Percentiles rank a stretch among this genome's conserved stretches.
phyloP scores from a whole-genome alignment of 139 green algal genomes.

The Zygnema circumcarinatum region DNA sequence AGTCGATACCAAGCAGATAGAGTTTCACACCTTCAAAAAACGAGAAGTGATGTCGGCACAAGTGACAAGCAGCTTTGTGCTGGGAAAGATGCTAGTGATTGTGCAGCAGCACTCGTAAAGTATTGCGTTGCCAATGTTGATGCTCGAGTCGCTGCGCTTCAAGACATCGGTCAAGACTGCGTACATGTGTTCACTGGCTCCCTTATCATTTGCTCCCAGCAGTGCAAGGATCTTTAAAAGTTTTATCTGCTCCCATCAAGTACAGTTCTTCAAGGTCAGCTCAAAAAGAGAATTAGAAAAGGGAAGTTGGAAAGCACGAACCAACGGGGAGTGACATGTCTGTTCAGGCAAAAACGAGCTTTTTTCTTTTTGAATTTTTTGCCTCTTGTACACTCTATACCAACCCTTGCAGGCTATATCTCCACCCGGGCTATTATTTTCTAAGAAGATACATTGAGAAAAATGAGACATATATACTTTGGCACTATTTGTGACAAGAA shows the following conservation, averaged over 20 bases:
- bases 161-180: slow-evolving; percentile 75
- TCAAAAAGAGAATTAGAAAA: no score
- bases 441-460: no score
- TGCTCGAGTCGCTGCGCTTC: slow-evolving; percentile 31
- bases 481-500: no score
- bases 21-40: slow-evolving; percentile 79
- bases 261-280: not conserved
- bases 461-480: no score
- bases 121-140: slow-evolving; percentile 77
- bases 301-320: no score
- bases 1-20: no score
- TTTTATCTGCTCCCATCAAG: slow-evolving; percentile 79
- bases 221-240: slow-evolving; percentile 87
- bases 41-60: slow-evolving; percentile 75
- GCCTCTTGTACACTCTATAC: no score
- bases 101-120: slow-evolving; percentile 90
- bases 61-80: slow-evolving; percentile 78
- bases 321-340: no score
- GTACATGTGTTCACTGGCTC: slow-evolving; percentile 85
- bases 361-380: no score
- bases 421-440: no score
- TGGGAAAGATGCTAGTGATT: slow-evolving; percentile 88
- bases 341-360: no score
- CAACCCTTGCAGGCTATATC: no score
- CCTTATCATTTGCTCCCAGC: slow-evolving; percentile 82